These are phyloP conservation scores for Dryadomyces quercus-mongolicae DNA, from an alignment of 2,329 filamentous ascomycete genomes.

Conservation along the genomic window DNA sequence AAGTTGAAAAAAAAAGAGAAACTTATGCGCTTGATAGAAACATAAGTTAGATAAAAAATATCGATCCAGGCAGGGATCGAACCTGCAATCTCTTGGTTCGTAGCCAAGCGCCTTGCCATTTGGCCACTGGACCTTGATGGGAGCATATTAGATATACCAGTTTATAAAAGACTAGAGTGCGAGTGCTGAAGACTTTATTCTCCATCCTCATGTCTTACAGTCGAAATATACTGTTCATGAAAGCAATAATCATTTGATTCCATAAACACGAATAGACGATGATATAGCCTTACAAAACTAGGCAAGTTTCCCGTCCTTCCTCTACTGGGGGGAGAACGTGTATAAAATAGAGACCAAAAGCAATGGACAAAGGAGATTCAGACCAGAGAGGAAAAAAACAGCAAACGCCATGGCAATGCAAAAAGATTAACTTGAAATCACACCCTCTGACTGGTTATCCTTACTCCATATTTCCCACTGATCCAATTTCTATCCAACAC, in stretches of 20 bases:
- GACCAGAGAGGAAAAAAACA: background rate
- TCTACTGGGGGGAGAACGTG: no score
- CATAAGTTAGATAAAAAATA: background rate
- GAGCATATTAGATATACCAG: rapidly evolving
- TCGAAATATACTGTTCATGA: no score
- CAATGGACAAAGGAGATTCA: background rate
- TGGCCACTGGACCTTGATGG: conserved; percentile 14
- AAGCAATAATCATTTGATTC: no score
- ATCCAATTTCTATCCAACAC: background rate
- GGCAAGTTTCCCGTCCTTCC: no score
- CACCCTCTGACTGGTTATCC: no score
- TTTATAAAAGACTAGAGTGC: background rate
- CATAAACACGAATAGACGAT: no score
- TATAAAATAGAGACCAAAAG: background rate
- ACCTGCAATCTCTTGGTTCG: conserved; percentile 26
- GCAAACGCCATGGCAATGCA: conserved; percentile 11
- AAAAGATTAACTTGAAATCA: background rate
- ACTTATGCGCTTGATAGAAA: no score
- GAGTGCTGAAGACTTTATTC: no score
- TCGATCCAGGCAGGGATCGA: conserved; percentile 21
- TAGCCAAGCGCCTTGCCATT: conserved; percentile 25
- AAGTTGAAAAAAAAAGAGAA: no score
- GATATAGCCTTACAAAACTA: no score
- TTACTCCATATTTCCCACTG: background rate
- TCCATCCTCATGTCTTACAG: no score